Conservation (phyloP, 345 rosid species). For the Gossypium sturtianum region DNA sequence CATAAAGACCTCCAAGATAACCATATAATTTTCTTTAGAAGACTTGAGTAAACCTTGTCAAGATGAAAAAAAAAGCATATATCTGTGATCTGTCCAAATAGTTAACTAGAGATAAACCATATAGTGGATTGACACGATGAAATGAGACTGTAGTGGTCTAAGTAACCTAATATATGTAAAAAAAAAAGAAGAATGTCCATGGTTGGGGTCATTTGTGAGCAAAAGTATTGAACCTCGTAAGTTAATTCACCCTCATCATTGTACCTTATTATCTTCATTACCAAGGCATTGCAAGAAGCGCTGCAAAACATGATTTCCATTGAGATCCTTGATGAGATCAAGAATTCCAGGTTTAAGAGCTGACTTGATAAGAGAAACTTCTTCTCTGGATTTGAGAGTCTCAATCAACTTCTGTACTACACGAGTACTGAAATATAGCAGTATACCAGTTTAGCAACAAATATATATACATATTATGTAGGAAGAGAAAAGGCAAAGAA, state of each 20-base stretch:
- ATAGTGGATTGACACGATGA: neutral
- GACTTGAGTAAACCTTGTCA: neutral
- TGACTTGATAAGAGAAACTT: slow-evolving; percentile 40
- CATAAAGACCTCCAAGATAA: neutral
- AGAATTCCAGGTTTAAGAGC: slow-evolving; percentile 59
- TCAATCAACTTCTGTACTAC: slow-evolving; percentile 75
- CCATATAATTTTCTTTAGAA: neutral
- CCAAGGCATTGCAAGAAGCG: slow-evolving; percentile 60
- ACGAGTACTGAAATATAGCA: slow-evolving; percentile 46
- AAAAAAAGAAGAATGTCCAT: neutral
- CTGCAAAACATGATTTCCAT: slow-evolving; percentile 76
- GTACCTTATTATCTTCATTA: slow-evolving; percentile 53
- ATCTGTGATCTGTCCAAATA: neutral
- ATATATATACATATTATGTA: too few relatives aligned
- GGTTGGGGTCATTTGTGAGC: neutral
- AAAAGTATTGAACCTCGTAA: neutral
- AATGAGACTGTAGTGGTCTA: neutral
- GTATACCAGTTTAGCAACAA: slow-evolving; percentile 9
- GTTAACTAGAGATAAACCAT: neutral
- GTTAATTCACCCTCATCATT: neutral
- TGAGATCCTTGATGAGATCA: slow-evolving; percentile 58
- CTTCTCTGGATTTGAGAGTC: slow-evolving; percentile 52
- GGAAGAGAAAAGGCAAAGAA: slow-evolving; percentile 1
- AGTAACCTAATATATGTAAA: neutral
- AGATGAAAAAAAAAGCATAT: neutral